Evolutionary conservation across 2,329 filamentous ascomycete genomes (phyloP).

Genomic region (Neonectria magnoliae): DNA sequence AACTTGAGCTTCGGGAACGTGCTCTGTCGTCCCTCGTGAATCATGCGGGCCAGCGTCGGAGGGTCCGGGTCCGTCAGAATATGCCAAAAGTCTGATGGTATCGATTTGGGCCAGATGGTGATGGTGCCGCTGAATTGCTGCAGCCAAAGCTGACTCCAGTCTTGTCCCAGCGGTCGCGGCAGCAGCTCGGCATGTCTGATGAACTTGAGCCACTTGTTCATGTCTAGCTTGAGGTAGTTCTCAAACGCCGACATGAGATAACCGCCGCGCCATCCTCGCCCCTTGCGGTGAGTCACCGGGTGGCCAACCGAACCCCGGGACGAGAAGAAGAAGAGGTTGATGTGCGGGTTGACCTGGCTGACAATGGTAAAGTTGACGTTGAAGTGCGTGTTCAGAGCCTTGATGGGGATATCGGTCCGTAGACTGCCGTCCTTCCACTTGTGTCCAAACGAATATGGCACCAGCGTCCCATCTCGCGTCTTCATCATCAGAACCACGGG

Average conservation of each 20-base stretch:
- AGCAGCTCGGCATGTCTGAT: constrained; percentile 91
- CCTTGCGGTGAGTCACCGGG: constrained; percentile 92
- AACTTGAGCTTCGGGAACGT: constrained; percentile 94
- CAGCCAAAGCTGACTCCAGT: constrained; percentile 97
- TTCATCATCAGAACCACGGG: constrained; percentile 95
- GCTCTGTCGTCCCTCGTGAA: constrained; percentile 88
- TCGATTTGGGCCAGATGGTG: constrained; percentile 92
- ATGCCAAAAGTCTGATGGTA: constrained; percentile 81
- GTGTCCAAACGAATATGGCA: constrained; percentile 95
- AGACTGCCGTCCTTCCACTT: constrained; percentile 99
- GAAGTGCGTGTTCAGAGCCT: constrained; percentile 94
- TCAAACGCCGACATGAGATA: constrained; percentile 93
- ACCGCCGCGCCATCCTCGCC: constrained; percentile 94
- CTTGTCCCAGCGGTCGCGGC: constrained; percentile 88
- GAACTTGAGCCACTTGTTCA: constrained; percentile 98
- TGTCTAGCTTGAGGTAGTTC: constrained; percentile 94
- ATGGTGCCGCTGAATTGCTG: constrained; percentile 95
- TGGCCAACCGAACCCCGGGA: constrained; percentile 90
- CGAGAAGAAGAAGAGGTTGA: constrained; percentile 99
- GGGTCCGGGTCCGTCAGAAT: constrained; percentile 87
- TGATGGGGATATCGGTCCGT: constrained; percentile 93
- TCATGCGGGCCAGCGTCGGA: constrained; percentile 82
- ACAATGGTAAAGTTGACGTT: constrained; percentile 98
- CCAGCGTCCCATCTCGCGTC: constrained; percentile 77
- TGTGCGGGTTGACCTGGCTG: constrained; percentile 91